Percentiles rank a stretch among this genome's conserved stretches.
phyloP scores from a whole-genome alignment of 495 filamentous ascomycete species.

The Daldinia decipiens region DNA sequence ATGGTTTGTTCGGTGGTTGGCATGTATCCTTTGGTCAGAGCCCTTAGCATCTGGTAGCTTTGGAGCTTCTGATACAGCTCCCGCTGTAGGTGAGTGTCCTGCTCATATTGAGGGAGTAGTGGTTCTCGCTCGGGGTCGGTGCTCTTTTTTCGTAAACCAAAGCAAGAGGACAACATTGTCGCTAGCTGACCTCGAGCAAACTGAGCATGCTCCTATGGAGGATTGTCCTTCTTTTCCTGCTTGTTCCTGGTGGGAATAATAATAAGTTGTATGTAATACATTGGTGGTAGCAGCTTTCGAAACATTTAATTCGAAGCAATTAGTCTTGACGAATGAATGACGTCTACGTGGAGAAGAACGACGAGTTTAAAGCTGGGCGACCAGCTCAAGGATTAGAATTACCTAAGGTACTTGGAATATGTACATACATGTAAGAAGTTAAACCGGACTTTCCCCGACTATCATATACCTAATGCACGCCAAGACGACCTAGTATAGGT shows the following conservation, averaged over 20 bases:
- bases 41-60: slow-evolving; percentile 89
- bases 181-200: slow-evolving; percentile 18
- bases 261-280: slow-evolving; percentile 18
- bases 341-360: slow-evolving; percentile 32
- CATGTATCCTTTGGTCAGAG: slow-evolving; percentile 87
- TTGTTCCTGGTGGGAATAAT: slow-evolving; percentile 1
- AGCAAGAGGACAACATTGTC: slow-evolving; percentile 50
- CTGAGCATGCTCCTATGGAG: slow-evolving; percentile 22
- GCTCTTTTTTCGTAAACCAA: slow-evolving; percentile 49
- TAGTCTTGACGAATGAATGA: slow-evolving; percentile 40
- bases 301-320: not conserved
- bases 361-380: slow-evolving; percentile 4
- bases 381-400: slow-evolving; percentile 11
- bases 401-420: too few relatives aligned
- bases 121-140: slow-evolving; percentile 70
- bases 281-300: slow-evolving; percentile 6
- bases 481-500: not conserved
- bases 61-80: slow-evolving; percentile 86
- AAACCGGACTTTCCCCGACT: slow-evolving; percentile 3
- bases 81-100: slow-evolving; percentile 82
- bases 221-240: slow-evolving; percentile 5
- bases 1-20: slow-evolving; percentile 88
- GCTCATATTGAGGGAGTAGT: slow-evolving; percentile 83
- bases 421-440: not conserved
- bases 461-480: slow-evolving; percentile 7